Conservation (phyloP, 805 yeast genomes). For the Priceomyces fermenticarens region DNA sequence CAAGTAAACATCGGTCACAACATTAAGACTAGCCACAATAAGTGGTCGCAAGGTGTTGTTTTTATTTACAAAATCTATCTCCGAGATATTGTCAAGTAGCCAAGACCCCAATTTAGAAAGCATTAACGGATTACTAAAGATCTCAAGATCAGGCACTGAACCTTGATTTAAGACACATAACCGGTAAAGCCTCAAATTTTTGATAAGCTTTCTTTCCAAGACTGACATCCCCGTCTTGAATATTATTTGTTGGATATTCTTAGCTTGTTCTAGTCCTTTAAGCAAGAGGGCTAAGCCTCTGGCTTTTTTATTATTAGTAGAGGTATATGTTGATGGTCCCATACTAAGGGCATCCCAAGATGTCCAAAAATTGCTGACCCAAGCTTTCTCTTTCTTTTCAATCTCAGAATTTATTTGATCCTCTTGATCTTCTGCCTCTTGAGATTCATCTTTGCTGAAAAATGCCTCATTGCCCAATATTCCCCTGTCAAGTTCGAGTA, state of each 20-base stretch:
- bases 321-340: conserved; percentile 18
- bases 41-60: conserved; percentile 61
- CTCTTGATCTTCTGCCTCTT: conserved; percentile 13
- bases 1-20: conserved; percentile 68
- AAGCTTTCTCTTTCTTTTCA: conserved; percentile 50
- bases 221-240: conserved; percentile 89
- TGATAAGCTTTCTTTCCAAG: conserved; percentile 76
- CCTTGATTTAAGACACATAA: conserved; percentile 86
- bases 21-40: conserved; percentile 81
- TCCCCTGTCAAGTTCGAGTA: conserved; percentile 63
- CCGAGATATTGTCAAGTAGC: conserved; percentile 87
- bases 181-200: conserved; percentile 75
- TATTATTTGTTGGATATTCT: conserved; percentile 73
- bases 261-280: conserved; percentile 83
- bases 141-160: conserved; percentile 63
- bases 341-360: conserved; percentile 53
- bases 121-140: conserved; percentile 84
- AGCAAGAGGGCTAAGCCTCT: conserved; percentile 51
- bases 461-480: conserved; percentile 5
- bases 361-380: conserved; percentile 72
- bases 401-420: conserved; percentile 27
- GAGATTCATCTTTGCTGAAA: conserved; percentile 11
- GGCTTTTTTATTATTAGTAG: conserved; percentile 22
- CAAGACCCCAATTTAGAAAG: conserved; percentile 82
- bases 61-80: conserved; percentile 49